A percentile compares a stretch with the other conserved stretches of the same genome.
These are phyloP conservation scores for Zygosaccharomyces gambellarensis DNA, from an alignment of 805 yeast species.

Conservation along the genomic window DNA sequence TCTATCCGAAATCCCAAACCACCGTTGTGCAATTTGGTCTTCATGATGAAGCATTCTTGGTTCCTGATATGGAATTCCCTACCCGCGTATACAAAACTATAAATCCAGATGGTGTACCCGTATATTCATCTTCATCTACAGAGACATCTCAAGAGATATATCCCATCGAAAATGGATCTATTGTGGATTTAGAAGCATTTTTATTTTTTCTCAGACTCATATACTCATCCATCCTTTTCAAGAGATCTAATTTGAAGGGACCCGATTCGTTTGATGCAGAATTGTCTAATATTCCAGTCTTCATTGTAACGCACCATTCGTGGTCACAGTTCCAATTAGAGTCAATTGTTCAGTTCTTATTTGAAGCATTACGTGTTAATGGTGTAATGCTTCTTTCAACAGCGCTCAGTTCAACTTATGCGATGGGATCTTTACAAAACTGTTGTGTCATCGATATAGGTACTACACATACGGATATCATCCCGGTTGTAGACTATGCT, in stretches of 20 bases:
- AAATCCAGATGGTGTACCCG: slow-evolving; percentile 30
- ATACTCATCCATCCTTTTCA: slow-evolving; percentile 42
- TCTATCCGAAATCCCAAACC: slow-evolving; percentile 72
- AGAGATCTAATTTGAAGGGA: slow-evolving; percentile 21
- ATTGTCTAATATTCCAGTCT: slow-evolving; percentile 55
- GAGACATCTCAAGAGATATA: slow-evolving; percentile 39
- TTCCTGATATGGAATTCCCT: slow-evolving; percentile 75
- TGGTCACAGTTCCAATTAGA: slow-evolving; percentile 74
- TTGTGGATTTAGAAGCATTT: slow-evolving; percentile 66
- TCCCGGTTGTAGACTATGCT: slow-evolving; percentile 74
- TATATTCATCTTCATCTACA: slow-evolving; percentile 29
- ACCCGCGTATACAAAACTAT: slow-evolving; percentile 58
- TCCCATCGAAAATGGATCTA: slow-evolving; percentile 63
- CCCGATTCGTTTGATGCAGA: slow-evolving; percentile 29
- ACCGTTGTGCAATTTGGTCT: slow-evolving; percentile 80
- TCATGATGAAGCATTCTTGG: slow-evolving; percentile 53
- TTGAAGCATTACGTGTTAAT: slow-evolving; percentile 67
- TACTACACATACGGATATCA: slow-evolving; percentile 63
- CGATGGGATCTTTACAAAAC: slow-evolving; percentile 61
- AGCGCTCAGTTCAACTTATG: slow-evolving; percentile 66
- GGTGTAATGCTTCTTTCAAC: slow-evolving; percentile 68
- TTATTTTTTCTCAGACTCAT: slow-evolving; percentile 49
- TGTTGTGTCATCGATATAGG: slow-evolving; percentile 81
- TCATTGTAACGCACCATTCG: slow-evolving; percentile 57
- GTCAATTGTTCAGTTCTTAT: slow-evolving; percentile 62